Evolutionary conservation across 2,329 filamentous ascomycete species (phyloP).

Genomic region (Aspergillus udagawae): DNA sequence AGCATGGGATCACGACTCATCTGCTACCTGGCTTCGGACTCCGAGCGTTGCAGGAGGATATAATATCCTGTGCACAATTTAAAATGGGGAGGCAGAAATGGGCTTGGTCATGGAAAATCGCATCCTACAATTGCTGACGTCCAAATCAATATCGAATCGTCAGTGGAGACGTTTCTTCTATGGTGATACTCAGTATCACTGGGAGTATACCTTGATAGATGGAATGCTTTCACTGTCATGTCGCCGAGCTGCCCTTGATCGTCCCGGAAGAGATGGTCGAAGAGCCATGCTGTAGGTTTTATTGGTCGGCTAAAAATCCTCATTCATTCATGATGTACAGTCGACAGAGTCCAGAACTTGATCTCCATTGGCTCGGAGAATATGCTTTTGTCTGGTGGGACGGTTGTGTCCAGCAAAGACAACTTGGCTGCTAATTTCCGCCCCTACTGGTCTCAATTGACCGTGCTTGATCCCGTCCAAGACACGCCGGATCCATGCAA

Average conservation of each 20-base stretch:
- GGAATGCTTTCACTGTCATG: conserved; percentile 45
- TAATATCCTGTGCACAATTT: conserved; percentile 54
- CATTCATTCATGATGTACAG: no score
- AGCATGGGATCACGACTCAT: conserved; percentile 4
- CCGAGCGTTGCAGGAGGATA: conserved; percentile 34
- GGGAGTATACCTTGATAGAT: conserved; percentile 59
- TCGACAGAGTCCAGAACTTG: background rate
- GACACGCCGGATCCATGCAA: background rate
- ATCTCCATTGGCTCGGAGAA: conserved; percentile 1
- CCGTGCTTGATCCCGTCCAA: background rate
- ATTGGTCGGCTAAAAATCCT: no score
- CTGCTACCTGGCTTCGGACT: conserved; percentile 1
- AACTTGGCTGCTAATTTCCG: background rate
- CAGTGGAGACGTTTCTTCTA: conserved; percentile 45
- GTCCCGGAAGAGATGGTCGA: conserved; percentile 53
- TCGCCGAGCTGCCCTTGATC: conserved; percentile 49
- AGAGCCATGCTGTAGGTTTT: conserved; percentile 23
- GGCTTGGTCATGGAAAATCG: conserved; percentile 48
- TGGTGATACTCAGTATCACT: conserved; percentile 59
- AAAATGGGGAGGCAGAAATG: conserved; percentile 40
- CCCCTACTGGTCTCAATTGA: background rate
- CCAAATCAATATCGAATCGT: conserved; percentile 51
- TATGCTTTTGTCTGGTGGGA: background rate
- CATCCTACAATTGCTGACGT: conserved; percentile 50
- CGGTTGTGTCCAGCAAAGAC: background rate